Evolutionary conservation across 2,329 filamentous ascomycete species (phyloP), one percentile per base, ranked within the genome.

Genomic region (Phymatotrichopsis omnivora): DNA sequence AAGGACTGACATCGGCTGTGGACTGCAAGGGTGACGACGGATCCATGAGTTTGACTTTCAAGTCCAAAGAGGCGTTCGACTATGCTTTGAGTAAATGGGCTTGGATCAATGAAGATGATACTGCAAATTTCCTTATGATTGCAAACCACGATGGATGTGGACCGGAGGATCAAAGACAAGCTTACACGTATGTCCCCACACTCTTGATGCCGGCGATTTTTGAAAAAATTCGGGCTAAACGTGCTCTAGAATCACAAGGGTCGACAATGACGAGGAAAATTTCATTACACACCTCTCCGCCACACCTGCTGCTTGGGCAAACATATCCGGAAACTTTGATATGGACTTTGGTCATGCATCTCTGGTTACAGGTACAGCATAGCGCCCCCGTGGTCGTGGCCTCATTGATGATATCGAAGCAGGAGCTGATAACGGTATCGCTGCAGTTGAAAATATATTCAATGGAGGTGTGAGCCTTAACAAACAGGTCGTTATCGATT

Each of bases 91-190:
- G 56, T n/a, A 49, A 48, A 11, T 63, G 61, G 61, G 38, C 44
- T 11, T 60, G 56, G 44, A 56, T 63, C 37, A 61, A 62, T 43
- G 57, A 60, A 31, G 52, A 52, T 2, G 49, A 55, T 1, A 52
- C 58, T 19, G 49, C 54, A 16, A 41, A 56, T n/a, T 63, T 62
- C 38, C 47, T 62, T 25, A 36, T 63, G 20, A 61, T 63, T 42
- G 56, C 60, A 5, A 63, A 63, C 41, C 59, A 62, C 42, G 56
- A 57, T 37, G 56, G 58, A 3, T 63, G 61, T 43, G 57, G 57
- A 22, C 47, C 51, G 2, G 52, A 58, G 11, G 56, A 58, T 14
- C 47, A 63, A 32, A 56, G 61, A 44, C 57, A 58, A 32, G 53
- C 58, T 17, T 63, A 62, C 22, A 47, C 29, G 53, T 56, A 43